Base-by-base conservation (phyloP, 1,284 basidiomycete genomes). In the Boletus sp. region DNA sequence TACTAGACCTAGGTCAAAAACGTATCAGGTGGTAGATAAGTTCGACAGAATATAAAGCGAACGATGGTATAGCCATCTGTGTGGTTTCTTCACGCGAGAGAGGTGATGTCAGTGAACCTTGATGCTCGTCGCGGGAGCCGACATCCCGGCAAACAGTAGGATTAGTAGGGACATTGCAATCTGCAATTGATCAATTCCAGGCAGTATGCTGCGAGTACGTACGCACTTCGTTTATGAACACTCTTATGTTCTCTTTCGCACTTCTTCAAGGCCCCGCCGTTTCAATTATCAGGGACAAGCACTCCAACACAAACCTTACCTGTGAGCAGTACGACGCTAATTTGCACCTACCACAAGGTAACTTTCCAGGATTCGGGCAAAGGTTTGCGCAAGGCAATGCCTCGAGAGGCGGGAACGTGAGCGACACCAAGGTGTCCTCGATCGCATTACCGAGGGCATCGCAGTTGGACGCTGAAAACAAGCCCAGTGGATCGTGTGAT, bases 241-340 rank as follows among this genome's bases (percentile, higher is more conserved):
- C 10, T 49, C 37, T 13, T 60, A 4, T 61, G 40, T 17, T 46
- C 36, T 42, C 46, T 55, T 41, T 53, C 50, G 19, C 60, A 65
- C 44, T 58, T 61, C 63, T 61, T 40, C 13, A 14, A 16, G 19
- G n/a, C 3, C 35, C 25, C 2, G 23, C 2, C 32, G 26, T 48
- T 17, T 26, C 9, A 47, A 32, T 14, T 30, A 36, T 26, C 14
- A 4, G 16, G 19, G 10, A 25, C 5, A 17, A 12, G 12, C 14
- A 25, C 19, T 9, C 8, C 10, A 39, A 41, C 17, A 6, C 7
- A 0, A 16, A 4, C 2, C 51, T 41, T 44, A 67, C 64, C 56
- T 67, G 64, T 1, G 70, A 73, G 48, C 71, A 72, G 44, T 73
- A 72, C 1, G 67, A 68, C 6, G 69, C 70, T 3, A 72, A 49